phyloP scores from a whole-genome alignment of 169 alveolate genomes.

The Plasmodium reichenowi region DNA sequence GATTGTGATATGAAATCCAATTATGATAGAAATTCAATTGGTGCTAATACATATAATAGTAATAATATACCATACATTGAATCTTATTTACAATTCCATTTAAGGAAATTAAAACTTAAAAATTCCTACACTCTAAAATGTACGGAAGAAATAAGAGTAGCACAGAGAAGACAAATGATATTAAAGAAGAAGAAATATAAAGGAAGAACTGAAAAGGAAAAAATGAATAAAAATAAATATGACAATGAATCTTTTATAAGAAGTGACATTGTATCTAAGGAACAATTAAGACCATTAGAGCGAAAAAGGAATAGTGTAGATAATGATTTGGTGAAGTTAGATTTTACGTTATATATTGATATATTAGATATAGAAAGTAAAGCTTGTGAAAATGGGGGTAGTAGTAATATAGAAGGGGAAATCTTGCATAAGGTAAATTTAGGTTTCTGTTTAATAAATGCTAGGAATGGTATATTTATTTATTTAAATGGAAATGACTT shows the following conservation, averaged over 20 bases:
- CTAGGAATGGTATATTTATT: conserved; percentile 46
- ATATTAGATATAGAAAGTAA: conserved; percentile 54
- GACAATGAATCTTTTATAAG: background rate
- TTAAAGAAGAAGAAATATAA: background rate
- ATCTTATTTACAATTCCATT: conserved; percentile 63
- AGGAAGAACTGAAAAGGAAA: conserved; percentile 1
- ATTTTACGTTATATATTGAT: conserved; percentile 74
- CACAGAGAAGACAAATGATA: conserved; percentile 22
- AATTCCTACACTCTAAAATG: conserved; percentile 55
- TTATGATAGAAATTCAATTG: background rate
- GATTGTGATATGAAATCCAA: too few relatives aligned
- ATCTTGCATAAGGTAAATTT: conserved; percentile 63
- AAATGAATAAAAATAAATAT: background rate
- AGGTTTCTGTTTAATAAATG: conserved; percentile 52
- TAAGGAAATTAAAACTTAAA: conserved; percentile 47
- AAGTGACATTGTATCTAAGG: background rate
- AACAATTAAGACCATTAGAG: background rate
- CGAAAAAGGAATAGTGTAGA: background rate
- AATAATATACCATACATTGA: conserved; percentile 70
- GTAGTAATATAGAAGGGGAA: conserved; percentile 65
- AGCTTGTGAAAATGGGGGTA: conserved; percentile 78
- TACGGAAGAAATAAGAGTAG: conserved; percentile 14
- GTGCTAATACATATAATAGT: background rate
- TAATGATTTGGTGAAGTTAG: background rate
- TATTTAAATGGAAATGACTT: conserved; percentile 57